phyloP scores from a whole-genome alignment of 768 basidiomycete species.

The Phylloporus arenicola region DNA sequence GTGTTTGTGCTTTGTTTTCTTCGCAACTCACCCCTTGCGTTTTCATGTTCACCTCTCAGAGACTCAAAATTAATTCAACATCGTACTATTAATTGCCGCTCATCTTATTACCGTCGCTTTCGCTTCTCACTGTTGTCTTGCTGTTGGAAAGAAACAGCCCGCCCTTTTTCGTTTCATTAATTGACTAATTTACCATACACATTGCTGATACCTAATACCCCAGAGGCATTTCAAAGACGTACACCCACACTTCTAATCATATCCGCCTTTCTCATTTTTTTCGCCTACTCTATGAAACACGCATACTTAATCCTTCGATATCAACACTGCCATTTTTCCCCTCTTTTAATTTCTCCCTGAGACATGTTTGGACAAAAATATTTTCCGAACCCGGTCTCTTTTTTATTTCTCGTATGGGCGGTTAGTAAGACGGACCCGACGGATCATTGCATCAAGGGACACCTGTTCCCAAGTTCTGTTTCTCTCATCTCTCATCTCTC shows the following conservation, averaged over 20 bases:
- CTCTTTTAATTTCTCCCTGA: background rate
- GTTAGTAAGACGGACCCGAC: background rate
- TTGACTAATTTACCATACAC: background rate
- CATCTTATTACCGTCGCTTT: slow-evolving; percentile 9
- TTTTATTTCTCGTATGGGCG: background rate
- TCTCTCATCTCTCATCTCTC: too few relatives aligned
- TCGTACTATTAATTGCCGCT: slow-evolving; percentile 23
- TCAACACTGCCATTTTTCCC: background rate
- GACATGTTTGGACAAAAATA: background rate
- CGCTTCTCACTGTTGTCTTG: slow-evolving; percentile 22
- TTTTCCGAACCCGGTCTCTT: background rate
- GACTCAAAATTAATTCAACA: slow-evolving; percentile 7
- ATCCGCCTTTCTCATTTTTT: background rate
- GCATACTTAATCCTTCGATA: background rate
- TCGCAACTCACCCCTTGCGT: background rate
- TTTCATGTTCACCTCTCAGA: background rate
- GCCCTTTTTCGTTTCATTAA: background rate
- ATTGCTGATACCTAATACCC: background rate
- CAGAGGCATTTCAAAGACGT: background rate
- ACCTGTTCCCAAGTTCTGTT: background rate
- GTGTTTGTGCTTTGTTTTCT: background rate
- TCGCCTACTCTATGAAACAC: background rate
- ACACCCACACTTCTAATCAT: background rate
- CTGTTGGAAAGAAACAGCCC: background rate
- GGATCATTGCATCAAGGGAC: background rate